phyloP scores from a whole-genome alignment of 139 green algal genomes.

The Coelastrella sp. region DNA sequence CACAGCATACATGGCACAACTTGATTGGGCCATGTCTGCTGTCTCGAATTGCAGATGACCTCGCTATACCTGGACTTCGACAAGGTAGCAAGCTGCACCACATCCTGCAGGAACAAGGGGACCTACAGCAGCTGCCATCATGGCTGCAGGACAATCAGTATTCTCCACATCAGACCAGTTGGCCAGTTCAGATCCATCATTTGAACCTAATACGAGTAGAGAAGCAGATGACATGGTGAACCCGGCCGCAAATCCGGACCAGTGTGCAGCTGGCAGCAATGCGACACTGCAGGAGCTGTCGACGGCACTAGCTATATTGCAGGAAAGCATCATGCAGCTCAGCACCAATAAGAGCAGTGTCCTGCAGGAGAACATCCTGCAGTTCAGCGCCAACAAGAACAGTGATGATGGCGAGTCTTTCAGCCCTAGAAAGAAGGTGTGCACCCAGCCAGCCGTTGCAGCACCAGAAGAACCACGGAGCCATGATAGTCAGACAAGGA shows the following conservation, averaged over 20 bases:
- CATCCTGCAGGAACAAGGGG: not conserved
- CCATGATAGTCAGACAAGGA: too few species aligned
- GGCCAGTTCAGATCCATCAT: not conserved
- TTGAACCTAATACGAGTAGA: not conserved
- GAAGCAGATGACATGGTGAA: not conserved
- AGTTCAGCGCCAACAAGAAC: too few species aligned
- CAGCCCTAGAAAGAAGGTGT: too few species aligned
- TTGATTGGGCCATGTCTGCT: not conserved
- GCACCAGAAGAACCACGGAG: too few species aligned
- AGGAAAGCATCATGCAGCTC: not conserved
- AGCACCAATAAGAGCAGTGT: too few species aligned
- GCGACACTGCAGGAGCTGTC: not conserved
- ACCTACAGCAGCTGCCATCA: not conserved
- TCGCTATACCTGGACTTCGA: not conserved
- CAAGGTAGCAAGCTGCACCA: constrained; percentile 10
- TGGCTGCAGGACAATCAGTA: not conserved
- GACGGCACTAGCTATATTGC: not conserved
- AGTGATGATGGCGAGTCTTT: too few species aligned
- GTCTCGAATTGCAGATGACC: not conserved
- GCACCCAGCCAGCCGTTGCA: too few species aligned
- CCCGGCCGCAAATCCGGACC: not conserved
- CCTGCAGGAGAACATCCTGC: not conserved
- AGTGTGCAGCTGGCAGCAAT: not conserved
- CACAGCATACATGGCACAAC: not conserved
- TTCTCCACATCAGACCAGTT: not conserved